These are phyloP conservation scores for Paramecium caudatum DNA, from an alignment of 73 alveolate species.

Conservation along the genomic window DNA sequence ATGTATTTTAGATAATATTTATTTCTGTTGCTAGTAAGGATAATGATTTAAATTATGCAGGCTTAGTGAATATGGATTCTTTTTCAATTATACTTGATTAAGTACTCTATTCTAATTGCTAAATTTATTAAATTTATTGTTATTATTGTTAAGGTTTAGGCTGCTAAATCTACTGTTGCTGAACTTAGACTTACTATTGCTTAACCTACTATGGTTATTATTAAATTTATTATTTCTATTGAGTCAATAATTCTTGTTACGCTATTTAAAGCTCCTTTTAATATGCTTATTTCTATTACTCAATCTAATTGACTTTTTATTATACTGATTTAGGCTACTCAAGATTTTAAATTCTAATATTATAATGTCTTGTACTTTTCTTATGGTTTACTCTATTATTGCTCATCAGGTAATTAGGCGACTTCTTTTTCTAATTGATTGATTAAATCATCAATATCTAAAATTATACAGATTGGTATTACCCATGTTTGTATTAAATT, in stretches of 20 bases:
- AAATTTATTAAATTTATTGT: neutral
- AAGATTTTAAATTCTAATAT: neutral
- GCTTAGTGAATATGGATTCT: conserved; percentile 32
- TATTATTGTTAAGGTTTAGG: neutral
- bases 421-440: neutral
- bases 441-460: neutral
- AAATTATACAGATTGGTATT: no score
- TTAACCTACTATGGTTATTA: neutral
- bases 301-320: neutral
- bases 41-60: neutral
- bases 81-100: neutral
- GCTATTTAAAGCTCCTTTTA: neutral
- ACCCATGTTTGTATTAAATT: no score
- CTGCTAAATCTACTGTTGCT: neutral
- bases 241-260: neutral
- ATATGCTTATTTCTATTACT: neutral
- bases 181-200: neutral
- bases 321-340: neutral
- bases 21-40: neutral
- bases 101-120: neutral
- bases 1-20: neutral
- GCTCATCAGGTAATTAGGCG: neutral
- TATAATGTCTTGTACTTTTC: neutral
- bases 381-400: neutral
- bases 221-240: neutral